phyloP scores from a whole-genome alignment of 805 yeast genomes.

The Yamadazyma sp. region DNA sequence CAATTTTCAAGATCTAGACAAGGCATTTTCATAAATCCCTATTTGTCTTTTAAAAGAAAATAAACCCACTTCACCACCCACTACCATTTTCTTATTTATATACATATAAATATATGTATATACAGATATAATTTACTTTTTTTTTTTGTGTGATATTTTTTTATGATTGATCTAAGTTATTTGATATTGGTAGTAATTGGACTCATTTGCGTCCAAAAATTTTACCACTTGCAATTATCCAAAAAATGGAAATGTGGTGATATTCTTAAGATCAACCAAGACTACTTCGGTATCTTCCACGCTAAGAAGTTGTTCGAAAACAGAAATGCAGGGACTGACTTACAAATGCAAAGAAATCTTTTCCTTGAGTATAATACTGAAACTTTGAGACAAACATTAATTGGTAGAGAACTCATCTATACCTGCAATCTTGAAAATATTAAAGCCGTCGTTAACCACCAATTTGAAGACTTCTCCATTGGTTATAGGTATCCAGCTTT shows the following conservation, averaged over 20 bases:
- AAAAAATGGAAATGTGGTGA: constrained; percentile 10
- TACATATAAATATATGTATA: too few species aligned
- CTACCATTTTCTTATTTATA: too few species aligned
- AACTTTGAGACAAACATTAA: constrained; percentile 14
- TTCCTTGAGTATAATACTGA: constrained; percentile 14
- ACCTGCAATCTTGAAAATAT: constrained; percentile 36
- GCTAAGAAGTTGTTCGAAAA: constrained; percentile 9
- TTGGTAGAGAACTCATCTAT: constrained; percentile 20
- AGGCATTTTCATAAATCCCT: too few species aligned
- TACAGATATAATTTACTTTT: too few species aligned
- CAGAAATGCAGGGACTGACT: constrained; percentile 10
- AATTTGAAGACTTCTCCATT: constrained; percentile 32
- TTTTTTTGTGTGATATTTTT: too few species aligned
- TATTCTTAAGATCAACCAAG: constrained; percentile 6
- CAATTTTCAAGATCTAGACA: too few species aligned
- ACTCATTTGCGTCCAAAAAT: not conserved
- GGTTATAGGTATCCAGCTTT: constrained; percentile 30
- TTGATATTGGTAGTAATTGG: not conserved
- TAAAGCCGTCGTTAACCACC: constrained; percentile 34
- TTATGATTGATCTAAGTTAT: too few species aligned
- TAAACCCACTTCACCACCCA: too few species aligned
- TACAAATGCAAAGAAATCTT: constrained; percentile 8
- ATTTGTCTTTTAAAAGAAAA: too few species aligned
- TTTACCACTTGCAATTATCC: constrained; percentile 1
- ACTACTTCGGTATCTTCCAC: constrained; percentile 10